A percentile compares a stretch with the other conserved stretches of the same genome.
These are phyloP conservation scores for Clarireedia paspali DNA, from an alignment of 2,329 filamentous ascomycete species.

Conservation along the genomic window DNA sequence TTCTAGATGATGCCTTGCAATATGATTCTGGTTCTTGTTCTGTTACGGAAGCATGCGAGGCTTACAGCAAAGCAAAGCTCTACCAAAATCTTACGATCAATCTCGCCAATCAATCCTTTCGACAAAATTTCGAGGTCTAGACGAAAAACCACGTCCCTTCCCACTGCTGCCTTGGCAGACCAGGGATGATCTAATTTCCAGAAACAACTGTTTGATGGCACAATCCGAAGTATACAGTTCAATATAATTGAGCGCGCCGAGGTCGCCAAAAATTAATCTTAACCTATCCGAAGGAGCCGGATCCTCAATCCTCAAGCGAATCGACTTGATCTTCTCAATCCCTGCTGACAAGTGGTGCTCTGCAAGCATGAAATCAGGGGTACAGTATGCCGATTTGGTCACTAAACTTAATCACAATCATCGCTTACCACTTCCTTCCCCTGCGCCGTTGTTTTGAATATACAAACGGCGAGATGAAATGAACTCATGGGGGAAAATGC, in stretches of 20 bases:
- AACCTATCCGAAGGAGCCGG: neutral
- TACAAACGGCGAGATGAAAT: neutral
- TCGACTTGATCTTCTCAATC: neutral
- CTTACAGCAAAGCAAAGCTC: too few species aligned
- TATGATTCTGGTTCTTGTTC: too few species aligned
- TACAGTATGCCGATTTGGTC: neutral
- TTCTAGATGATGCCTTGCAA: too few species aligned
- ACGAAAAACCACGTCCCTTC: neutral
- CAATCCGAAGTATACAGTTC: neutral
- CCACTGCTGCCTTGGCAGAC: neutral
- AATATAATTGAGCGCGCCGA: neutral
- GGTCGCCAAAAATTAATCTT: neutral
- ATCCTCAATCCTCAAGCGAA: neutral
- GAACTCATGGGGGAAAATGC: neutral
- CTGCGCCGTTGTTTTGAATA: constrained; percentile 7
- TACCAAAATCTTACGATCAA: neutral
- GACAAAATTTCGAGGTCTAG: neutral
- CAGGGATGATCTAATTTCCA: constrained; percentile 1
- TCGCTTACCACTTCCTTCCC: neutral
- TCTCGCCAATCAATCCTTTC: neutral
- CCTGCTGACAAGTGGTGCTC: neutral
- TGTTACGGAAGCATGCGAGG: too few species aligned
- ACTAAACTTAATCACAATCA: neutral
- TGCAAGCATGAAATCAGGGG: neutral
- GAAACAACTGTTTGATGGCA: neutral